Percentiles rank a stretch among this genome's conserved stretches.
Conservation (phyloP, 2,329 filamentous ascomycete genomes). For the Beauveria sp. region DNA sequence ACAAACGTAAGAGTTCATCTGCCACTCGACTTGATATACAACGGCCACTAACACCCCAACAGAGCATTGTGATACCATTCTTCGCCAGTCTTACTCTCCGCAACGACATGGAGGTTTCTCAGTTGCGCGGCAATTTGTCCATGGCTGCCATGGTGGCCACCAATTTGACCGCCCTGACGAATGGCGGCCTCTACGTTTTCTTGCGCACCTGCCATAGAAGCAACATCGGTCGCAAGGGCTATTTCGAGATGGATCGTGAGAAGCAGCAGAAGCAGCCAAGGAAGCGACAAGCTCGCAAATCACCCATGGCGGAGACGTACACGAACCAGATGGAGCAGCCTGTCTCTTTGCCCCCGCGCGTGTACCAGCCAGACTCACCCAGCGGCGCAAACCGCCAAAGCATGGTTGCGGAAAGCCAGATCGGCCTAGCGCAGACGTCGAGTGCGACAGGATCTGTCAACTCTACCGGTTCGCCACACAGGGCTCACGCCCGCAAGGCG, state of each 20-base stretch:
- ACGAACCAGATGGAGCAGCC: conserved; percentile 8
- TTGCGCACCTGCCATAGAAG: conserved; percentile 55
- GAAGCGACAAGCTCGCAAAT: conserved; percentile 2
- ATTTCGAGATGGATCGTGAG: conserved; percentile 39
- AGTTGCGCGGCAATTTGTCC: conserved; percentile 40
- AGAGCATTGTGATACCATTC: conserved; percentile 56
- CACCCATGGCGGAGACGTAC: conserved; percentile 6
- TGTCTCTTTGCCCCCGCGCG: background rate
- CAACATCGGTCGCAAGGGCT: conserved; percentile 43
- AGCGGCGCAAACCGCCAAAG: background rate
- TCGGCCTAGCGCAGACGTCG: conserved; percentile 1
- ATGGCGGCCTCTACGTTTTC: conserved; percentile 58
- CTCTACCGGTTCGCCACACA: background rate
- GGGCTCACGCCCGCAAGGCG: conserved; percentile 11
- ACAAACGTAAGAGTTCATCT: conserved; percentile 42
- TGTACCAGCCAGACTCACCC: background rate
- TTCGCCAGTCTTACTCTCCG: conserved; percentile 50
- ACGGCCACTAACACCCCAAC: conserved; percentile 21
- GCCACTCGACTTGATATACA: too few species aligned
- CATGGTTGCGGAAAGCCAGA: conserved; percentile 3
- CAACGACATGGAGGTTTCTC: conserved; percentile 26
- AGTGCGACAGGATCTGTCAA: background rate
- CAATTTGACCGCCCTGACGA: conserved; percentile 58
- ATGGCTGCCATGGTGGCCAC: conserved; percentile 59
- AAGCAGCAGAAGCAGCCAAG: conserved; percentile 15